Conservation (phyloP, 805 yeast genomes). For the Candida awuae region DNA sequence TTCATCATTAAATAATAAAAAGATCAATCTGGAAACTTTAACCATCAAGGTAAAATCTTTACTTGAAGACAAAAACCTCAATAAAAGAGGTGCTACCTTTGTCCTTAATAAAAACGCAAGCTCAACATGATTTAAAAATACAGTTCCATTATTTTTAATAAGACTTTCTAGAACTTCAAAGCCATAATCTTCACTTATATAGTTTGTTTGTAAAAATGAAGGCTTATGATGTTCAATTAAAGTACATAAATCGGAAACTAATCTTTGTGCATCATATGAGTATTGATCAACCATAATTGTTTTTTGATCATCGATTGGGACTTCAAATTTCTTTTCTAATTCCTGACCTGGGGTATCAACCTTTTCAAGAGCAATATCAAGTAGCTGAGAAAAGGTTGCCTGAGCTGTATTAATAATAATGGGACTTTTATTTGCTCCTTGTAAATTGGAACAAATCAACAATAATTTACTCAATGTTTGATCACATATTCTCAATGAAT, state of each 20-base stretch:
- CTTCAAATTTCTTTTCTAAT: constrained; percentile 24
- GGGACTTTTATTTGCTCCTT: constrained; percentile 57
- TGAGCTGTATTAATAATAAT: constrained; percentile 86
- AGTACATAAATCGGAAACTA: constrained; percentile 67
- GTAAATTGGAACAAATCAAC: constrained; percentile 63
- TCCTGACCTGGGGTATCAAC: constrained; percentile 34
- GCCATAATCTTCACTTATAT: constrained; percentile 56
- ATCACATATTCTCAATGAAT: constrained; percentile 48
- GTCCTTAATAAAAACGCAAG: constrained; percentile 58
- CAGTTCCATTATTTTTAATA: constrained; percentile 48
- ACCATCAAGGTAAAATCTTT: constrained; percentile 62
- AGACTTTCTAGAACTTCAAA: constrained; percentile 80
- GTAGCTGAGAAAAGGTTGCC: constrained; percentile 84
- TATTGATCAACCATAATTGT: constrained; percentile 38
- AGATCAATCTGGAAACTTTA: constrained; percentile 66
- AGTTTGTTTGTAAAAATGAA: constrained; percentile 41
- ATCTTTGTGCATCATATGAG: constrained; percentile 61
- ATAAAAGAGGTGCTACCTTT: constrained; percentile 65
- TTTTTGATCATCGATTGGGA: constrained; percentile 40
- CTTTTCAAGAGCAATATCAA: constrained; percentile 70
- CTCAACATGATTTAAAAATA: constrained; percentile 55
- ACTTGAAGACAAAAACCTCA: constrained; percentile 52
- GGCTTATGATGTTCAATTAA: constrained; percentile 54
- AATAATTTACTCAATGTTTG: constrained; percentile 50
- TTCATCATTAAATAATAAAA: constrained; percentile 54